Conservation (phyloP, 371 early-diverging fungal genomes). For the Mucor irregularis region DNA sequence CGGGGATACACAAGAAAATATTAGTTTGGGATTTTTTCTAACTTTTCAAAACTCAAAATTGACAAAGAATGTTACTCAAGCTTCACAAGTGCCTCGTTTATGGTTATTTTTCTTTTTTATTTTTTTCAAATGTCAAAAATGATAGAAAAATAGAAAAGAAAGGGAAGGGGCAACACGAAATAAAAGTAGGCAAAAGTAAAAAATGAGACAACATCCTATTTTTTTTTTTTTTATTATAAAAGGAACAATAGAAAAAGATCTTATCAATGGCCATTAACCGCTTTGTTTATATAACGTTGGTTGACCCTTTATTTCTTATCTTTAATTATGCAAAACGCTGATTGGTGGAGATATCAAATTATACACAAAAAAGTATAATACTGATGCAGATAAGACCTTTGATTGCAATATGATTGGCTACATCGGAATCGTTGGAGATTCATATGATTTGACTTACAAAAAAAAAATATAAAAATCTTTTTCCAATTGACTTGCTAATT, state of each 20-base stretch:
- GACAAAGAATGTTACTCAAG: too few species aligned
- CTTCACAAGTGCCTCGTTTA: too few species aligned
- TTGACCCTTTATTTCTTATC: neutral
- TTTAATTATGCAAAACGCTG: neutral
- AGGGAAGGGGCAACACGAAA: too few species aligned
- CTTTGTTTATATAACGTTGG: neutral
- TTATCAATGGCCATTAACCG: conserved; percentile 3
- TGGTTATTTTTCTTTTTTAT: too few species aligned
- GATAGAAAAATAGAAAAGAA: too few species aligned
- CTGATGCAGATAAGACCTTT: conserved; percentile 25
- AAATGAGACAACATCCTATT: neutral
- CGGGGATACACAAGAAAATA: neutral
- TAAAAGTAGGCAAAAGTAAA: neutral
- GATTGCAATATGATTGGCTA: conserved; percentile 9
- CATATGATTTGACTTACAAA: conserved; percentile 2
- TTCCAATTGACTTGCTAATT: conserved; percentile 3
- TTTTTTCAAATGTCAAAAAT: too few species aligned
- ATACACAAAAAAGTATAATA: conserved; percentile 10
- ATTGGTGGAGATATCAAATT: conserved; percentile 14
- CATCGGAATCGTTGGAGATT: conserved; percentile 18
- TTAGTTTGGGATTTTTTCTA: too few species aligned
- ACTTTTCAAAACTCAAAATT: too few species aligned
- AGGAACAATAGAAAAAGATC: neutral
- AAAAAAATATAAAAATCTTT: neutral
- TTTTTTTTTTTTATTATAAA: neutral